Evolutionary conservation across 2,329 filamentous ascomycete genomes (phyloP).

Genomic region (Neocucurbitaria cava): DNA sequence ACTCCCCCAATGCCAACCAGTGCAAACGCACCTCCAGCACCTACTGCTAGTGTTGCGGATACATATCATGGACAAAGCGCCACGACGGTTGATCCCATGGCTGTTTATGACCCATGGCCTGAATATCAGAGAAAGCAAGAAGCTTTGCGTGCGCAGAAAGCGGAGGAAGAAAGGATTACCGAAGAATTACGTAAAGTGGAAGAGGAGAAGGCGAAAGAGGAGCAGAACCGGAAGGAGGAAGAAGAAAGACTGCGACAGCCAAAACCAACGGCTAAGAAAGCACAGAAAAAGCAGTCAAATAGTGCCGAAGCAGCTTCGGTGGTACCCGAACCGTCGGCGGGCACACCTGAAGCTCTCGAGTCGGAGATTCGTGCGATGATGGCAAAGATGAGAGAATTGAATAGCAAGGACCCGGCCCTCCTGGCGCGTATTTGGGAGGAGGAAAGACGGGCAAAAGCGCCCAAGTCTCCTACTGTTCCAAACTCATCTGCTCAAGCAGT

Average conservation of each 20-base stretch:
- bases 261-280: slow-evolving; percentile 28
- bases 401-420: slow-evolving; percentile 61
- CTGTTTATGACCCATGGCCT: slow-evolving; percentile 62
- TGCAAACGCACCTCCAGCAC: slow-evolving; percentile 20
- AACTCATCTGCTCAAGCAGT: slow-evolving; percentile 28
- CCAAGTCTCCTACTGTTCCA: slow-evolving; percentile 32
- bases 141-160: slow-evolving; percentile 41
- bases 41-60: slow-evolving; percentile 24
- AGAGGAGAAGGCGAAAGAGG: slow-evolving; percentile 31
- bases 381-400: slow-evolving; percentile 65
- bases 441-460: slow-evolving; percentile 52
- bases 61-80: slow-evolving; percentile 36
- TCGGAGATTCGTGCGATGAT: slow-evolving; percentile 62
- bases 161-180: slow-evolving; percentile 42
- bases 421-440: slow-evolving; percentile 65
- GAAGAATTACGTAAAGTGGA: slow-evolving; percentile 37
- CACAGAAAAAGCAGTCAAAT: slow-evolving; percentile 31
- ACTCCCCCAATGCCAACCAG: slow-evolving; percentile 16
- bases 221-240: slow-evolving; percentile 29
- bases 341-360: slow-evolving; percentile 51
- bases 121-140: slow-evolving; percentile 55
- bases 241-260: slow-evolving; percentile 28
- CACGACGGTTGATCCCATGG: slow-evolving; percentile 60
- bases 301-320: slow-evolving; percentile 9
- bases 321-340: background rate